phyloP scores from a whole-genome alignment of 257 asterid species.

The Gentiana dahurica region DNA sequence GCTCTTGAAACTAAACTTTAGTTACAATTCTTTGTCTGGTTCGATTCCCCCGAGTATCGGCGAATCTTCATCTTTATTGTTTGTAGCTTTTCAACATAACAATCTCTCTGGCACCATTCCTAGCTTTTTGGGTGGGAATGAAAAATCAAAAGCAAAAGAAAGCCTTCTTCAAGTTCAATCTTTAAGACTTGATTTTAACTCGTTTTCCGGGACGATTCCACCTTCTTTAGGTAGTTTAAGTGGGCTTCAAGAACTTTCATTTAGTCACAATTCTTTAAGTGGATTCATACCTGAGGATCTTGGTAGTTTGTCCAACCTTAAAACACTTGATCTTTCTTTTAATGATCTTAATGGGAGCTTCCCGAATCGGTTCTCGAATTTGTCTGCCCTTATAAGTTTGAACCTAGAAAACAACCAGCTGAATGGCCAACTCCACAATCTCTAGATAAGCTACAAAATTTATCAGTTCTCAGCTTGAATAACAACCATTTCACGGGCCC shows the following conservation, averaged over 20 bases:
- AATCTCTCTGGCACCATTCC: slow-evolving; percentile 66
- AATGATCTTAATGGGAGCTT: slow-evolving; percentile 38
- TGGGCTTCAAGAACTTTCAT: slow-evolving; percentile 33
- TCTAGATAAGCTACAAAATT: slow-evolving; percentile 26
- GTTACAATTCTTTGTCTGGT: slow-evolving; percentile 68
- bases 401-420: slow-evolving; percentile 34
- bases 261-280: slow-evolving; percentile 36
- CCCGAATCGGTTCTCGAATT: slow-evolving; percentile 27
- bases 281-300: slow-evolving; percentile 46
- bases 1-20: slow-evolving; percentile 58
- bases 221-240: slow-evolving; percentile 39
- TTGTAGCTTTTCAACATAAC: slow-evolving; percentile 69
- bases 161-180: slow-evolving; percentile 28
- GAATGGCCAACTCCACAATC: slow-evolving; percentile 33
- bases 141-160: too few species aligned
- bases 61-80: slow-evolving; percentile 44
- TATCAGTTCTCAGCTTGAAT: slow-evolving; percentile 37
- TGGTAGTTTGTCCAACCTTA: slow-evolving; percentile 25
- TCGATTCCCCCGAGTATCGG: slow-evolving; percentile 42
- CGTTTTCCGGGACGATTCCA: slow-evolving; percentile 53
- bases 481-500: slow-evolving; percentile 38
- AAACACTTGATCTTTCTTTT: slow-evolving; percentile 39
- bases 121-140: slow-evolving; percentile 26
- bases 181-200: slow-evolving; percentile 44
- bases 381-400: slow-evolving; percentile 28